A percentile compares a stretch with the other conserved stretches of the same genome.
Conservation (phyloP, 2,329 filamentous ascomycete genomes). For the Rhynchosporium agropyri region DNA sequence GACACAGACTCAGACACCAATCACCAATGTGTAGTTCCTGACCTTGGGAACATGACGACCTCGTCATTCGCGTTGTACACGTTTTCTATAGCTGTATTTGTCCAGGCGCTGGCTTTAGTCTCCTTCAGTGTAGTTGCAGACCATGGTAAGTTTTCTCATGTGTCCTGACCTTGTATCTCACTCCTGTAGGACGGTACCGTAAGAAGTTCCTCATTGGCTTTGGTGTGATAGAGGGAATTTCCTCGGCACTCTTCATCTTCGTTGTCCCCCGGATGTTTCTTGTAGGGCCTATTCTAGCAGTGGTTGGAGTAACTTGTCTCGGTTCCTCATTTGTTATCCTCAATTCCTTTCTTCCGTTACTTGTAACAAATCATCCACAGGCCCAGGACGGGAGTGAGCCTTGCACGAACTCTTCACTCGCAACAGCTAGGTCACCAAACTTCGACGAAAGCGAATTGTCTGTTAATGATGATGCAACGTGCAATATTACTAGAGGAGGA, state of each 20-base stretch:
- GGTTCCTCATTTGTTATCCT: slow-evolving; percentile 92
- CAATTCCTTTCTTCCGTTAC: slow-evolving; percentile 89
- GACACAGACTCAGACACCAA: slow-evolving; percentile 33
- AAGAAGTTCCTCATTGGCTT: slow-evolving; percentile 85
- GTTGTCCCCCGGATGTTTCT: slow-evolving; percentile 75
- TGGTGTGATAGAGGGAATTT: slow-evolving; percentile 77
- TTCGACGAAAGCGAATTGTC: background rate
- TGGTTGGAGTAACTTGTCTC: slow-evolving; percentile 89
- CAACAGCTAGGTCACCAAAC: background rate
- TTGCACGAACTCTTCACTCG: background rate
- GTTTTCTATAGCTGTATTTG: slow-evolving; percentile 85
- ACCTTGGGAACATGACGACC: slow-evolving; percentile 85
- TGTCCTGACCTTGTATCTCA: background rate
- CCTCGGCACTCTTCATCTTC: slow-evolving; percentile 85
- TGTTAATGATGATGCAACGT: background rate
- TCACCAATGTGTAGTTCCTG: slow-evolving; percentile 68
- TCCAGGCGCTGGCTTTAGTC: slow-evolving; percentile 88
- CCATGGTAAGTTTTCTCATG: slow-evolving; percentile 59
- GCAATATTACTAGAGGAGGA: slow-evolving; percentile 27
- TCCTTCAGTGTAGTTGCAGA: slow-evolving; percentile 95
- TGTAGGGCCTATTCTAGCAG: slow-evolving; percentile 77
- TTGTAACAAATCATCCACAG: slow-evolving; percentile 79
- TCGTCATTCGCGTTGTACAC: slow-evolving; percentile 98
- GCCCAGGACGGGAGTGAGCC: slow-evolving; percentile 17
- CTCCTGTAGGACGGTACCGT: slow-evolving; percentile 61